A percentile compares a stretch with the other conserved stretches of the same genome.
phyloP scores from a whole-genome alignment of 2,329 filamentous ascomycete genomes.

The Fusarium drepaniforme region DNA sequence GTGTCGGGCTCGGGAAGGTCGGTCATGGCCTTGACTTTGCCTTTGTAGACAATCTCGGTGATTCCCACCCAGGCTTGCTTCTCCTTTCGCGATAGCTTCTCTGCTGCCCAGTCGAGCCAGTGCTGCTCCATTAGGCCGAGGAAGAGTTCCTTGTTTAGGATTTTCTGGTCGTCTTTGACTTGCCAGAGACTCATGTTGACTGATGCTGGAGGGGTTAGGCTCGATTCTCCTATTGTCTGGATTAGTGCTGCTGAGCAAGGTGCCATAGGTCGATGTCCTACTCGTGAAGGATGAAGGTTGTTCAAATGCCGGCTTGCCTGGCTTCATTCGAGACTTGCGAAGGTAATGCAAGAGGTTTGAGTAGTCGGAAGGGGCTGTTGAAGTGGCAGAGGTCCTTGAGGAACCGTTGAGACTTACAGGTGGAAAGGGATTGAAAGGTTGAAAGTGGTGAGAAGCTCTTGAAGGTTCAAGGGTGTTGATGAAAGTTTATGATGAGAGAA shows the following conservation, averaged over 20 bases:
- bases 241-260: neutral
- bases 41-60: neutral
- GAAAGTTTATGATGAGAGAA: neutral
- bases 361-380: neutral
- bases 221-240: neutral
- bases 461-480: neutral
- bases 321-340: neutral
- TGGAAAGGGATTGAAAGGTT: neutral
- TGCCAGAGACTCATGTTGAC: neutral
- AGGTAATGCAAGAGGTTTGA: no score
- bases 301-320: rapidly evolving
- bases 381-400: neutral
- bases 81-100: neutral
- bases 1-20: neutral
- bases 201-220: neutral
- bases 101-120: neutral
- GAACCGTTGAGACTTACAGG: neutral
- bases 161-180: neutral
- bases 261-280: neutral
- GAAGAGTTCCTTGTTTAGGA: neutral
- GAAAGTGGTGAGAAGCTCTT: neutral
- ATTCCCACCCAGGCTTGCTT: neutral
- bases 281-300: neutral
- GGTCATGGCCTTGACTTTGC: neutral
- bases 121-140: neutral